These are phyloP conservation scores for Colletotrichum horii DNA, from an alignment of 2,329 filamentous ascomycete genomes.

Conservation along the genomic window DNA sequence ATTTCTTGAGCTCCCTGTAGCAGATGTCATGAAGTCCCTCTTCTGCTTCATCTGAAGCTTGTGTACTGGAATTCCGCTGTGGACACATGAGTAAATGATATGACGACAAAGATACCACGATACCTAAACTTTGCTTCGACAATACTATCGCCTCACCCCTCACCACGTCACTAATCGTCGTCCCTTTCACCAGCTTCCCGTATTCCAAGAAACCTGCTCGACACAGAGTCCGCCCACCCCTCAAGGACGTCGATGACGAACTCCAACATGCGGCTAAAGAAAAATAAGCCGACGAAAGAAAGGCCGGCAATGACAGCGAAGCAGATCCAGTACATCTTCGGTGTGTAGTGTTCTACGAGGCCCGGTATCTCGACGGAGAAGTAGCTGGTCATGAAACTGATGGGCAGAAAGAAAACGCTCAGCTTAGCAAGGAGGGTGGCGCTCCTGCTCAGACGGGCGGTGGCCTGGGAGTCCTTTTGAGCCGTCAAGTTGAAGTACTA, in stretches of 20 bases:
- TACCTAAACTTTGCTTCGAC: neutral
- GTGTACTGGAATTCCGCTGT: neutral
- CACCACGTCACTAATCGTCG: neutral
- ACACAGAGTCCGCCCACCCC: conserved; percentile 28
- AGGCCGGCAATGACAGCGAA: conserved; percentile 69
- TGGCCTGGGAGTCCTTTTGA: conserved; percentile 75
- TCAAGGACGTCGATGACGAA: conserved; percentile 50
- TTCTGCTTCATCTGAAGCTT: neutral
- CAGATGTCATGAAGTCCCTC: neutral
- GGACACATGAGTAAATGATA: neutral
- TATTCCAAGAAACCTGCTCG: neutral
- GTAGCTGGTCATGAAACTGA: conserved; percentile 77
- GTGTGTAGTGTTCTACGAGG: conserved; percentile 61
- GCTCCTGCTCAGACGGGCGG: conserved; percentile 73
- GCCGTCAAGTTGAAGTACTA: conserved; percentile 81
- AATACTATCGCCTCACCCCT: neutral
- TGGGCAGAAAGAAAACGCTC: conserved; percentile 77
- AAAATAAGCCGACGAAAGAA: conserved; percentile 63
- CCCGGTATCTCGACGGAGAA: conserved; percentile 71
- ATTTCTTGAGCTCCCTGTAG: neutral
- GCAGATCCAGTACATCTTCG: conserved; percentile 69
- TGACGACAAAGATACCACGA: neutral
- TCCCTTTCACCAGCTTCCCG: neutral
- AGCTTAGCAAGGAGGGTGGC: conserved; percentile 77
- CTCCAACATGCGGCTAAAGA: conserved; percentile 52